Conservation (phyloP, 78 protist species). For the Bodo saltans region DNA sequence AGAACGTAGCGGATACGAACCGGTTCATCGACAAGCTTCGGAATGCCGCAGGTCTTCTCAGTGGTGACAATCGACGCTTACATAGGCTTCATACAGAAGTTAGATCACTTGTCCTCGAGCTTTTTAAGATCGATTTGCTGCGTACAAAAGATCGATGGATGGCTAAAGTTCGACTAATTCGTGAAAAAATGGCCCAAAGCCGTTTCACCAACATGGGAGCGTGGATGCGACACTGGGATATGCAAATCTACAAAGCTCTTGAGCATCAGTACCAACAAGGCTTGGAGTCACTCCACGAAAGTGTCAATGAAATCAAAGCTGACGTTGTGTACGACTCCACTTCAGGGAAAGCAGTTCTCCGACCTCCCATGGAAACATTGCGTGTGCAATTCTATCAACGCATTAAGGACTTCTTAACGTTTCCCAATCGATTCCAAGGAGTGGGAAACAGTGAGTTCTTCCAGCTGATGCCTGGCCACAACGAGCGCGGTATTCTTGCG, state of each 20-base stretch:
- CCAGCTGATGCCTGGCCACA: slow-evolving; percentile 46
- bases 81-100: slow-evolving; percentile 38
- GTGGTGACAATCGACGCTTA: slow-evolving; percentile 46
- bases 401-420: slow-evolving; percentile 44
- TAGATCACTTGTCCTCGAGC: slow-evolving; percentile 17
- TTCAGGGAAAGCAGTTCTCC: slow-evolving; percentile 20
- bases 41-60: slow-evolving; percentile 42
- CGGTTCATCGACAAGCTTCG: slow-evolving; percentile 40
- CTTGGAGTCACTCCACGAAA: slow-evolving; percentile 51
- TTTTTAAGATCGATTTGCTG: slow-evolving; percentile 41
- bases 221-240: slow-evolving; percentile 74
- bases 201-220: slow-evolving; percentile 16
- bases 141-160: slow-evolving; percentile 38
- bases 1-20: slow-evolving; percentile 36
- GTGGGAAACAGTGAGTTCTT: slow-evolving; percentile 37
- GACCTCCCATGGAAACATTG: slow-evolving; percentile 66
- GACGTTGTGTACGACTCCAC: background rate
- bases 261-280: slow-evolving; percentile 62
- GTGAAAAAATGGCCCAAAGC: background rate
- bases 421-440: slow-evolving; percentile 62
- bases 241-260: slow-evolving; percentile 77
- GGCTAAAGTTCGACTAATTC: slow-evolving; percentile 34
- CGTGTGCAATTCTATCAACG: slow-evolving; percentile 50
- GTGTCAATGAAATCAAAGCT: slow-evolving; percentile 39
- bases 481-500: slow-evolving; percentile 19